These are phyloP conservation scores for Fraxinus americana DNA, from an alignment of 257 asterid species.

Conservation along the genomic window DNA sequence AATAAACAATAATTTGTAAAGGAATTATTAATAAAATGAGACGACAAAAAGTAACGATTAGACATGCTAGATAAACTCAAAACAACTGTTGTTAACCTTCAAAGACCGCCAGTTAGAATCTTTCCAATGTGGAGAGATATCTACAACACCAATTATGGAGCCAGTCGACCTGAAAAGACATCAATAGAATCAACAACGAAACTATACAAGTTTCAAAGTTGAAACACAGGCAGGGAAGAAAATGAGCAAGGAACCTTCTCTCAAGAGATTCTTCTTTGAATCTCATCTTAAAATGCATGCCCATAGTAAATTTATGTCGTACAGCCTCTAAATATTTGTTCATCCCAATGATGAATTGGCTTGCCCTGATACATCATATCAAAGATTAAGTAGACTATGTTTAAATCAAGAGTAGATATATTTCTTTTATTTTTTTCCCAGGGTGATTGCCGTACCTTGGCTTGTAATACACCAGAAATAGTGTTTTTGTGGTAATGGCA, in stretches of 20 bases:
- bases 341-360: constrained; percentile 73
- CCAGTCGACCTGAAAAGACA: constrained; percentile 63
- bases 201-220: neutral
- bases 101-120: constrained; percentile 81
- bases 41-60: neutral
- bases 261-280: constrained; percentile 89
- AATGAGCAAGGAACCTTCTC: constrained; percentile 41
- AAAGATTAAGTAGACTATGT: neutral
- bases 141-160: constrained; percentile 70
- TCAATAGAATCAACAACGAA: neutral
- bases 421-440: too few relatives aligned
- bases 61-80: constrained; percentile 3
- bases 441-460: constrained; percentile 51
- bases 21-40: neutral
- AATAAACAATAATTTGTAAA: neutral
- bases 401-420: neutral
- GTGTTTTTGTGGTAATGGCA: constrained; percentile 65
- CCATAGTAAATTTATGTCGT: constrained; percentile 55
- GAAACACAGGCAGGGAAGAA: neutral
- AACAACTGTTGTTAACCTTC: constrained; percentile 48
- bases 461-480: constrained; percentile 68
- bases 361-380: constrained; percentile 44
- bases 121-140: constrained; percentile 66
- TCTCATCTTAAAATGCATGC: constrained; percentile 81
- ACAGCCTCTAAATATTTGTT: constrained; percentile 71